These are phyloP conservation scores for Diplotaxis tenuifolia DNA, from an alignment of 345 rosid species.

Conservation along the genomic window DNA sequence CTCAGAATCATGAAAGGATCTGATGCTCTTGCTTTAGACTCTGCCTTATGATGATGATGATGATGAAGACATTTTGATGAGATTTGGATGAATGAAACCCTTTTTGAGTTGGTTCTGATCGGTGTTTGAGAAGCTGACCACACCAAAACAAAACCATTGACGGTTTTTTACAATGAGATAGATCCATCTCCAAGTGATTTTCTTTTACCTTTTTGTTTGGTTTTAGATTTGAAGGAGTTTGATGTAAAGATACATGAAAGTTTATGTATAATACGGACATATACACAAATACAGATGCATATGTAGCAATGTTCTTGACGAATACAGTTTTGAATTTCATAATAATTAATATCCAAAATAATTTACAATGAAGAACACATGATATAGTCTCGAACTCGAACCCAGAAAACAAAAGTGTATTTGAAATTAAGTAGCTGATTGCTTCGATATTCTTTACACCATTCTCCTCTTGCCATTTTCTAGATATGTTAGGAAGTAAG, in stretches of 20 bases:
- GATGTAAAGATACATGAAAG: slow-evolving; percentile 36
- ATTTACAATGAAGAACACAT: background rate
- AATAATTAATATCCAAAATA: background rate
- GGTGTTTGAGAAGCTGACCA: slow-evolving; percentile 19
- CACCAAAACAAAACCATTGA: slow-evolving; percentile 1
- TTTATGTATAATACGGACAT: slow-evolving; percentile 26
- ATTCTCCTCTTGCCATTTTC: background rate
- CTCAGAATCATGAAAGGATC: slow-evolving; percentile 60
- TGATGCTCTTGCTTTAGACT: slow-evolving; percentile 41
- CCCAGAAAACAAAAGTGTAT: background rate
- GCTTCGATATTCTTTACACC: background rate
- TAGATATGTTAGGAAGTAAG: background rate
- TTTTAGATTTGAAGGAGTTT: slow-evolving; percentile 12
- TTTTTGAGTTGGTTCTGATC: slow-evolving; percentile 34
- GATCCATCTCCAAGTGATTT: slow-evolving; percentile 8
- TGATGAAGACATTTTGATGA: slow-evolving; percentile 10
- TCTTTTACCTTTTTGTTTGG: background rate
- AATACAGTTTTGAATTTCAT: background rate
- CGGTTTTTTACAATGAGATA: slow-evolving; percentile 27
- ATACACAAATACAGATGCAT: slow-evolving; percentile 9
- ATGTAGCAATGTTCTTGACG: slow-evolving; percentile 20
- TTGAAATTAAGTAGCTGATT: background rate
- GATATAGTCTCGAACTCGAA: background rate
- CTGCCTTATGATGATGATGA: slow-evolving; percentile 26
- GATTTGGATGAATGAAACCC: slow-evolving; percentile 24